Base-by-base conservation (phyloP, 441 rosid species). In the Erysimum pusillum region DNA sequence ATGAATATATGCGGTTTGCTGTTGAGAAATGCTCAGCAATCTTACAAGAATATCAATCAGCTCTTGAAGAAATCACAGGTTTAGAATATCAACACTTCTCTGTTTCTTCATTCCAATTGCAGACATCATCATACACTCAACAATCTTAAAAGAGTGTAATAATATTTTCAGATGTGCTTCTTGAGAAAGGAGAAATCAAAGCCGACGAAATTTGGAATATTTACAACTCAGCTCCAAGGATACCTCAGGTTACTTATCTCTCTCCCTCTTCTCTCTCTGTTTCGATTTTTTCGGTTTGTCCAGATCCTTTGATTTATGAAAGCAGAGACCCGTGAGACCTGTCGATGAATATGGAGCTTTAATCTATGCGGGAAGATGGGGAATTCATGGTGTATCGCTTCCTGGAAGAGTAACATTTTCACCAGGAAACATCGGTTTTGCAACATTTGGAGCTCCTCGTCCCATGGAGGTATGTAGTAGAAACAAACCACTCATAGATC, bases 281-380 rank as follows among this genome's bases (percentile, higher is more conserved):
- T 56, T 66, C 12, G 11, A 25, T 31, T 9, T 6, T 5, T 38
- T 44, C 2, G 3, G 12, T 15, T 70, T 22, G 31, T 60, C 3
- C 9, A 53, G 5, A 56, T 35, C 41, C 9, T 13, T 36, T 52
- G 7, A 15, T 78, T 22, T 1, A 38, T 73, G 48, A 14, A 59
- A 60, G 54, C 85, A 95, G 97, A 87, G 88, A 64, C 69, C 83
- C 6, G 94, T 93, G 58, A 85, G 78, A 62, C 90, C 94, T 18
- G 79, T 96, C 6, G 98, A 96, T 52, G 98, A 96, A 71, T 88
- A 87, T 82, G 98, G 98, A 73, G 92, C 97, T 63, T 84, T 93
- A 42, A 83, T 96, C 67, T 91, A 91, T 86, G 93, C 97, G 48
- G 98, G 99, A 62, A 85, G 99, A 79, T 96, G 98, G 99, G 99